These are phyloP conservation scores for Harrya chromipes DNA, from an alignment of 768 basidiomycete genomes.

Conservation along the genomic window DNA sequence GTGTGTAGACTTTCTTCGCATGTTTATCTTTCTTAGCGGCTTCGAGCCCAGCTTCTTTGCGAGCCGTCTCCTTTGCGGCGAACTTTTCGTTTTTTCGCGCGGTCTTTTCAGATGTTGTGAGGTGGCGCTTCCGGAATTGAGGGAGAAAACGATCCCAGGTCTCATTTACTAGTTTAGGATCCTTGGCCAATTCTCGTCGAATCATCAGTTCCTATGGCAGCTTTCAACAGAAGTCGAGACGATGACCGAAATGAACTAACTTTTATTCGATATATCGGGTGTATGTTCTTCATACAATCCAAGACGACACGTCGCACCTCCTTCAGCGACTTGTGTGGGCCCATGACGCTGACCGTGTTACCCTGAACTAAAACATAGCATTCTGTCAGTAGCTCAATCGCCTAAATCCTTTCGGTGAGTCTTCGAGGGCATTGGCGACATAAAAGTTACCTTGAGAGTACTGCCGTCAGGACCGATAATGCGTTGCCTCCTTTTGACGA, in stretches of 20 bases:
- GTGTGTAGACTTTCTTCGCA: constrained; percentile 93
- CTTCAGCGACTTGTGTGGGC: constrained; percentile 90
- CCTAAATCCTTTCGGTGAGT: constrained; percentile 48
- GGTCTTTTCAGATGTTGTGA: constrained; percentile 93
- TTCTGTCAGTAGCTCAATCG: constrained; percentile 92
- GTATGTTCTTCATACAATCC: constrained; percentile 99
- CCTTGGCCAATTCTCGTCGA: constrained; percentile 94
- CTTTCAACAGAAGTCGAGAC: not conserved
- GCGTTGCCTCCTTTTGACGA: constrained; percentile 92
- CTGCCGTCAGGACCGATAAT: constrained; percentile 98
- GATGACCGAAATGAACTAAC: constrained; percentile 36
- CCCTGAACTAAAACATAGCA: constrained; percentile 99
- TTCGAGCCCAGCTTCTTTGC: constrained; percentile 63
- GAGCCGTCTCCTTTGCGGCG: constrained; percentile 57
- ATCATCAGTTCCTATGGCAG: constrained; percentile 89
- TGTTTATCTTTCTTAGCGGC: constrained; percentile 44
- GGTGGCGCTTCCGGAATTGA: constrained; percentile 88
- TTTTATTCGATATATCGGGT: constrained; percentile 99
- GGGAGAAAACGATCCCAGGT: constrained; percentile 98
- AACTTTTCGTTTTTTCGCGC: constrained; percentile 79
- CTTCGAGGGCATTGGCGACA: not conserved
- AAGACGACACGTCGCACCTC: constrained; percentile 95
- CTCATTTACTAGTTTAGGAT: constrained; percentile 90
- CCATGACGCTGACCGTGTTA: constrained; percentile 98
- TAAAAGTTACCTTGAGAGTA: constrained; percentile 76